These are phyloP conservation scores for Clohesyomyces aquaticus DNA, from an alignment of 495 filamentous ascomycete genomes.

Conservation along the genomic window DNA sequence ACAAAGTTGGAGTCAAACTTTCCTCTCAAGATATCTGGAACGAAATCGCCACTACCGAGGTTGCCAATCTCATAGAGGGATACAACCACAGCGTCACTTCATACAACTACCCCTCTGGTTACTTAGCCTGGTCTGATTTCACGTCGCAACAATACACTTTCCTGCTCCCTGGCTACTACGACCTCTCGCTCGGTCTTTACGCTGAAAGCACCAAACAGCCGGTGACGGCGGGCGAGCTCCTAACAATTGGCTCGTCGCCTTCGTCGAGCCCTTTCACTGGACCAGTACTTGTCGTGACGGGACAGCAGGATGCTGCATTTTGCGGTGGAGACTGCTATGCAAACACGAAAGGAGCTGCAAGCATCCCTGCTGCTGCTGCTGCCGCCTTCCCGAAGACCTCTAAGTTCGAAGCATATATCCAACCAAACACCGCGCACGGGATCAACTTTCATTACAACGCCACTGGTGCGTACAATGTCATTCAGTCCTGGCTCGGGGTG, in stretches of 20 bases:
- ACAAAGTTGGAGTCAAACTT: conserved; percentile 12
- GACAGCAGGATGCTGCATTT: conserved; percentile 55
- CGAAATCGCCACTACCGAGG: conserved; percentile 36
- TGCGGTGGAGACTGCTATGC: conserved; percentile 58
- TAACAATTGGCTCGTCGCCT: conserved; percentile 48
- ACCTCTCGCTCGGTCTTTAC: conserved; percentile 49
- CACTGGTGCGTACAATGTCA: conserved; percentile 50
- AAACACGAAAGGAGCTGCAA: conserved; percentile 43
- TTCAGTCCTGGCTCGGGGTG: conserved; percentile 45
- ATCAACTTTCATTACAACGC: conserved; percentile 58
- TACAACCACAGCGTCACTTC: conserved; percentile 24
- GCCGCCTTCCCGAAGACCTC: conserved; percentile 51
- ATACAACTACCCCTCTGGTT: conserved; percentile 49
- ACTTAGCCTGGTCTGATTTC: conserved; percentile 52
- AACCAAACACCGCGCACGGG: conserved; percentile 56
- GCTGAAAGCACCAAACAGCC: conserved; percentile 56
- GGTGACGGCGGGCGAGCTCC: conserved; percentile 55
- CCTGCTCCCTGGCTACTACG: conserved; percentile 54
- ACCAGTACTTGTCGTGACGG: conserved; percentile 55
- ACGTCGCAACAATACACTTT: conserved; percentile 52
- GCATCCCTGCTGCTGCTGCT: conserved; percentile 50
- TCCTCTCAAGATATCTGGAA: conserved; percentile 23
- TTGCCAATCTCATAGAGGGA: conserved; percentile 36
- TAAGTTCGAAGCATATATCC: conserved; percentile 52
- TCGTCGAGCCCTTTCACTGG: conserved; percentile 48